Evolutionary conservation across 495 filamentous ascomycete genomes (phyloP), one percentile per base, ranked within the genome.

Genomic region (Penicillium psychrofluorescens): DNA sequence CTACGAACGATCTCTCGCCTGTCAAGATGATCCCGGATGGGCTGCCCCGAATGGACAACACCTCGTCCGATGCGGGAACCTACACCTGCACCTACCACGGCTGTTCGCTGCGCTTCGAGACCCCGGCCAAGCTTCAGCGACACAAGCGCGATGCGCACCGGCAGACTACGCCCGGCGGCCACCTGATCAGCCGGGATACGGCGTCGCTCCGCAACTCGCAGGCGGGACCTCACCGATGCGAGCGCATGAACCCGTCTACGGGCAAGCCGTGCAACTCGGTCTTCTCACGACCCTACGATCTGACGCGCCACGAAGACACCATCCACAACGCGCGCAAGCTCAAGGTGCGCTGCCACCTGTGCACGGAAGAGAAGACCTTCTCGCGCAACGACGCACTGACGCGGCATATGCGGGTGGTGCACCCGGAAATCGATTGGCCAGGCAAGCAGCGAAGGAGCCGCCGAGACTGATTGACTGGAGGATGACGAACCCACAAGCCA

Each of bases 311-410:
- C 61, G 92, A 98, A 64, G 91, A 95, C 53, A 97, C 92, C 9
- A 96, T 97, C 53, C 92, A 98, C 73, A 95, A 95, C 53, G 85
- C 83, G 5, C 78, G 83, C 53, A 95, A 95, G 78, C 81, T 88
- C 57, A 97, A 98, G 68, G 90, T 95, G n/a, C 82, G 88, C 15
- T 98, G 91, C 63, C 81, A 90, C 42, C 67, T 94, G 38, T 97
- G 91, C 66, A 90, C 87, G n/a, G 92, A 97, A 50, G 90, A 96
- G 57, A 96, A 97, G 75, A 91, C 88, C 0, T 96, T 97, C 58
- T 91, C 85, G 45, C 79, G 92, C 50, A 90, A 89, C 50, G 92
- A 96, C 71, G 92, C 81, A 2, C 75, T 95, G 34, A 96, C 91
- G 11, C 75, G 91, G 44, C 91, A 96, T 64, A 90, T 95, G 78